Evolutionary conservation across 768 basidiomycete genomes (phyloP).

Genomic region (Amanita inopinata): DNA sequence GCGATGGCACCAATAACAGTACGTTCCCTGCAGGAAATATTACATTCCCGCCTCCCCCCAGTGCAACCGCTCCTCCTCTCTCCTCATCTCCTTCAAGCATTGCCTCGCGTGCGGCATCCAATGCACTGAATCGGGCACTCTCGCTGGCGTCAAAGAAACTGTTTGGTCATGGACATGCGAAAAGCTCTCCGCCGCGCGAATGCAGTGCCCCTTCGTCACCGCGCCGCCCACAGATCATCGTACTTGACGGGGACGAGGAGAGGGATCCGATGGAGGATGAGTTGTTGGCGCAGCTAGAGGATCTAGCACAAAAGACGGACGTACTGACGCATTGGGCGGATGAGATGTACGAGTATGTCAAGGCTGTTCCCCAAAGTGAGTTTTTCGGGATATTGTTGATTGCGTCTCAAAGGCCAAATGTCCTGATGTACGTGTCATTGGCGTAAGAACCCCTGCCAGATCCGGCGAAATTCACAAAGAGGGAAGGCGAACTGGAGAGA

Average conservation of each 20-base stretch:
- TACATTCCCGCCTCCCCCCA: conserved; percentile 65
- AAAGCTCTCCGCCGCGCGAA: conserved; percentile 30
- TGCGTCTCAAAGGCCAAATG: no score
- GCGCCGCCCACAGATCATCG: conserved; percentile 43
- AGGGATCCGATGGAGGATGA: conserved; percentile 74
- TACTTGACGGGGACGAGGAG: conserved; percentile 32
- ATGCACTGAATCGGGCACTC: conserved; percentile 72
- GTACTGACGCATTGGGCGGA: conserved; percentile 92
- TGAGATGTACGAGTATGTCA: conserved; percentile 85
- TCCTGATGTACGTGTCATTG: no score
- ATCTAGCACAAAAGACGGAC: conserved; percentile 92
- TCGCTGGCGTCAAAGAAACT: conserved; percentile 74
- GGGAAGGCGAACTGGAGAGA: conserved; percentile 64
- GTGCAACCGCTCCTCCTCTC: conserved; percentile 40
- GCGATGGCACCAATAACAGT: conserved; percentile 25
- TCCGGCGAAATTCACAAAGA: conserved; percentile 62
- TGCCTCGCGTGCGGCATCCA: conserved; percentile 55
- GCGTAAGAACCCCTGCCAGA: conserved; percentile 68
- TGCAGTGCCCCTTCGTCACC: conserved; percentile 41
- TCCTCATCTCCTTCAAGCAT: conserved; percentile 57
- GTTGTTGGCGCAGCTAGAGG: conserved; percentile 72
- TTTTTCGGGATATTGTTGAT: no score
- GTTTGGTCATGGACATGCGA: conserved; percentile 41
- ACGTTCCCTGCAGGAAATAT: conserved; percentile 25
- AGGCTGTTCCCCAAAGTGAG: conserved; percentile 76